These are phyloP conservation scores for Coemansia sp. DNA, from an alignment of 192 early-diverging fungal genomes.

Conservation along the genomic window DNA sequence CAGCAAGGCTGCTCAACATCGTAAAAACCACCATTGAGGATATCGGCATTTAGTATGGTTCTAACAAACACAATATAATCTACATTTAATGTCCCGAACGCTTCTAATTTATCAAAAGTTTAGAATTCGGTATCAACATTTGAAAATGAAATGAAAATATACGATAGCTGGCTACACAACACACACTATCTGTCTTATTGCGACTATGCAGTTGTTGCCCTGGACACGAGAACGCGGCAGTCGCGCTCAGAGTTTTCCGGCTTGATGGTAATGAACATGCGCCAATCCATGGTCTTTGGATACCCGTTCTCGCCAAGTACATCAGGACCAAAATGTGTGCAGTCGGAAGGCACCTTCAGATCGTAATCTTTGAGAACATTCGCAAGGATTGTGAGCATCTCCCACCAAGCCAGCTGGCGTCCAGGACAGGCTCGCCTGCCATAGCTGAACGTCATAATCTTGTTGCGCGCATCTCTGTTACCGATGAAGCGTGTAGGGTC, in stretches of 20 bases:
- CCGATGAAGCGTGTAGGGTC: slow-evolving; percentile 20
- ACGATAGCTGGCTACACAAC: neutral
- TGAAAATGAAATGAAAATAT: neutral
- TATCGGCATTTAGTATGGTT: neutral
- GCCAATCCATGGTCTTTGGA: slow-evolving; percentile 25
- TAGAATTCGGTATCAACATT: too few species aligned
- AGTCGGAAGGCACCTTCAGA: slow-evolving; percentile 15
- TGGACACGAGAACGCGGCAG: slow-evolving; percentile 11
- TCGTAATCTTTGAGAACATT: slow-evolving; percentile 38
- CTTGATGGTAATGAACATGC: slow-evolving; percentile 26
- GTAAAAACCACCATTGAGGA: neutral
- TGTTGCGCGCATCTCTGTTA: slow-evolving; percentile 6
- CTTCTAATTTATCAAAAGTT: too few species aligned
- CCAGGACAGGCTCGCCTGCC: slow-evolving; percentile 36
- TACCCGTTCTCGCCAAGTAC: slow-evolving; percentile 27
- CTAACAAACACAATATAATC: neutral
- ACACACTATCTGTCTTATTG: neutral
- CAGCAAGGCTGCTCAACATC: neutral
- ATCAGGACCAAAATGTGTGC: slow-evolving; percentile 20
- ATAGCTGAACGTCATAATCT: slow-evolving; percentile 28
- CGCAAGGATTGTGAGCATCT: slow-evolving; percentile 26
- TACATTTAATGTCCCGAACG: neutral
- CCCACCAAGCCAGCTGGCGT: slow-evolving; percentile 25
- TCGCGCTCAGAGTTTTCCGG: slow-evolving; percentile 21
- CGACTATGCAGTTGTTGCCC: neutral